Evolutionary conservation across 106 monocot genomes (phyloP).

Genomic region (Dendrobium chrysotoxum): DNA sequence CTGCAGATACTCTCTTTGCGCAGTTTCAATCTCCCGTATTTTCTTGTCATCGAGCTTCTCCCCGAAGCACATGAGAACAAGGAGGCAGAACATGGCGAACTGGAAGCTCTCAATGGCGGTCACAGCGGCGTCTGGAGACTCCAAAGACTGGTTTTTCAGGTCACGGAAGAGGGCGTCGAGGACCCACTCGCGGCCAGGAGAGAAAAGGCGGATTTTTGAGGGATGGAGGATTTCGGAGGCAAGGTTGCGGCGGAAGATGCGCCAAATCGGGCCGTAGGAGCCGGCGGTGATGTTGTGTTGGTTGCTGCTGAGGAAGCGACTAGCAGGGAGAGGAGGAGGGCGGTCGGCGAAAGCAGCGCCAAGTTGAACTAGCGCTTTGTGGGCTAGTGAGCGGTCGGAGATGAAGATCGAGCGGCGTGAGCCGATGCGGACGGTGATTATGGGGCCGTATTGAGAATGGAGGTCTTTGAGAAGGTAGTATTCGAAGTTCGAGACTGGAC

Average conservation of each 20-base stretch:
- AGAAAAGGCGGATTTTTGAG: slow-evolving; percentile 18
- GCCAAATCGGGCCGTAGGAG: slow-evolving; percentile 13
- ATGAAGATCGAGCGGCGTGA: slow-evolving; percentile 13
- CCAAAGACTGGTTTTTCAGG: neutral
- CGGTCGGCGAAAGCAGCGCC: slow-evolving; percentile 22
- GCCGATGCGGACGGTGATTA: slow-evolving; percentile 18
- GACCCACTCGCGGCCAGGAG: slow-evolving; percentile 10
- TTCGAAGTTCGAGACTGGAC: neutral
- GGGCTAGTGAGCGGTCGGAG: slow-evolving; percentile 19
- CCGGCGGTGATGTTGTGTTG: slow-evolving; percentile 5
- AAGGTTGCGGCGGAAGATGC: neutral
- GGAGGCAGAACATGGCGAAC: slow-evolving; percentile 20
- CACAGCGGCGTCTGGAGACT: neutral
- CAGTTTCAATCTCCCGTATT: slow-evolving; percentile 2
- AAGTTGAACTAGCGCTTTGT: slow-evolving; percentile 14
- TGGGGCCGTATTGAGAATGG: slow-evolving; percentile 16
- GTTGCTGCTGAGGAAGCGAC: neutral
- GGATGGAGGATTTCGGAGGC: slow-evolving; percentile 19
- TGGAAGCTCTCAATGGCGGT: slow-evolving; percentile 8
- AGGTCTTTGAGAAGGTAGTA: slow-evolving; percentile 4
- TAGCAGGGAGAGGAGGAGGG: neutral
- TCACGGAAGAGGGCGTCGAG: slow-evolving; percentile 6
- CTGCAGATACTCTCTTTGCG: neutral
- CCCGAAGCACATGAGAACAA: slow-evolving; percentile 27
- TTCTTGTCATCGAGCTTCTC: slow-evolving; percentile 14